Evolutionary conservation across 768 basidiomycete species (phyloP), one percentile per base, ranked within the genome.

Genomic region (Pleurotus eryngii): DNA sequence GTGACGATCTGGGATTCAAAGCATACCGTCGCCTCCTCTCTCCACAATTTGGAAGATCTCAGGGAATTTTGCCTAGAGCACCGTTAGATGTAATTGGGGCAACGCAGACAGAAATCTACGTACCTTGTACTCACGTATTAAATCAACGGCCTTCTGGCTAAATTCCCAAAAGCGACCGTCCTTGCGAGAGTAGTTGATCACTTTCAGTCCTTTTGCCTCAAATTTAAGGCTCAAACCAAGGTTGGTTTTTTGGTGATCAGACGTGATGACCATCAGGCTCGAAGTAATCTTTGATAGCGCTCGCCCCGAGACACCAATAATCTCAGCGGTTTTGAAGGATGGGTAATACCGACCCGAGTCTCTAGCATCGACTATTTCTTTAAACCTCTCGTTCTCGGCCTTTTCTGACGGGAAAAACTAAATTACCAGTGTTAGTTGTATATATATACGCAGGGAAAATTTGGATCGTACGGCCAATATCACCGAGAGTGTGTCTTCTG

Each of bases 181-280:
- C 72, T 96, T 95, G 59, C 84, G 81, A 5, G 94, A 89, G 71
- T 97, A 98, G 60, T 92, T 90, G 46, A 97, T 79, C 1, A 99
- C 97, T 72, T 98, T 99, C 64, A 94, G 70, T 8, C 86, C 82
- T 72, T 97, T 98, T 11, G 85, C 90, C 66, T 99, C 97, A 60
- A 97, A 99, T 70, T 99, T 99, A 63, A 99, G 81, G 68, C 91
- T 92, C 42, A 99, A 80, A 2, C 97, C 97, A 27, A 98, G 73
- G 67, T 99, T 98, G 56, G 80, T 82, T 75, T 97, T 98, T 57
- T 82, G 78, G 7, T 81, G 81, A 64, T 92, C 92, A 0, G 81
- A 74, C 0, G 82, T 83, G 57, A 92, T 70, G 42, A 98, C 91
- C 85, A 98, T 87, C 67, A 98, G 86, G 67, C 91, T 96, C 9